Evolutionary conservation across 2,329 filamentous ascomycete genomes (phyloP).

Genomic region (Pseudogymnoascus sp.): DNA sequence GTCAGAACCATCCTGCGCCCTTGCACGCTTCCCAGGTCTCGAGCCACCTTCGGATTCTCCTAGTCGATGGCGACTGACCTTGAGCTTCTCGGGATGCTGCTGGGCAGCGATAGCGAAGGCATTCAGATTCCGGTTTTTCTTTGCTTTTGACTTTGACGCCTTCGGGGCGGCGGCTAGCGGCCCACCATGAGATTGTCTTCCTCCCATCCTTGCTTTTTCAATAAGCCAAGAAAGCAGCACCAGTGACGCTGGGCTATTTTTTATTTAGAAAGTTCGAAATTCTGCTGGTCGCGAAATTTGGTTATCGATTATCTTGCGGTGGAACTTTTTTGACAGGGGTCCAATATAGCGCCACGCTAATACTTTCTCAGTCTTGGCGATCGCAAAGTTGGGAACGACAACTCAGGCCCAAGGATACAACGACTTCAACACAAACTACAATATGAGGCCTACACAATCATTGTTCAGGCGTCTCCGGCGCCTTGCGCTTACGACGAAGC

Average conservation of each 20-base stretch:
- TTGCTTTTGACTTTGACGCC: conserved; percentile 41
- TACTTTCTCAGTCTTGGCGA: conserved; percentile 11
- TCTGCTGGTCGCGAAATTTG: conserved; percentile 9
- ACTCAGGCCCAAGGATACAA: neutral
- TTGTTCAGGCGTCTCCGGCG: conserved; percentile 68
- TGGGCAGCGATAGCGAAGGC: conserved; percentile 60
- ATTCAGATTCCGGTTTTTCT: conserved; percentile 41
- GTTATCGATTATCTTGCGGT: conserved; percentile 12
- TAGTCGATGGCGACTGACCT: conserved; percentile 51
- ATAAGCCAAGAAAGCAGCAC: neutral
- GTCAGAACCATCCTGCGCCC: conserved; percentile 39
- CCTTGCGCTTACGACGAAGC: conserved; percentile 81
- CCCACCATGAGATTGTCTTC: conserved; percentile 32
- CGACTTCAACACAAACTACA: conserved; percentile 10
- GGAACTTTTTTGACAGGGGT: conserved; percentile 15
- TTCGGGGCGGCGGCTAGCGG: conserved; percentile 30
- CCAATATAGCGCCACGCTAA: neutral
- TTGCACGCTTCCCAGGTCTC: conserved; percentile 31
- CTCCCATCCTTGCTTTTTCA: conserved; percentile 26
- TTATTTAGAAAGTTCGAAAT: conserved; percentile 20
- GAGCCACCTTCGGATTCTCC: conserved; percentile 45
- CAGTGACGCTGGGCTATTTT: conserved; percentile 9
- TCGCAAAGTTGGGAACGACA: conserved; percentile 10
- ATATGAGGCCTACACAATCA: conserved; percentile 61
- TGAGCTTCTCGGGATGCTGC: conserved; percentile 45